Percentiles rank a stretch among this genome's conserved stretches.
These are phyloP conservation scores for Cercophora sp. DNA, from an alignment of 495 filamentous ascomycete genomes.

Conservation along the genomic window DNA sequence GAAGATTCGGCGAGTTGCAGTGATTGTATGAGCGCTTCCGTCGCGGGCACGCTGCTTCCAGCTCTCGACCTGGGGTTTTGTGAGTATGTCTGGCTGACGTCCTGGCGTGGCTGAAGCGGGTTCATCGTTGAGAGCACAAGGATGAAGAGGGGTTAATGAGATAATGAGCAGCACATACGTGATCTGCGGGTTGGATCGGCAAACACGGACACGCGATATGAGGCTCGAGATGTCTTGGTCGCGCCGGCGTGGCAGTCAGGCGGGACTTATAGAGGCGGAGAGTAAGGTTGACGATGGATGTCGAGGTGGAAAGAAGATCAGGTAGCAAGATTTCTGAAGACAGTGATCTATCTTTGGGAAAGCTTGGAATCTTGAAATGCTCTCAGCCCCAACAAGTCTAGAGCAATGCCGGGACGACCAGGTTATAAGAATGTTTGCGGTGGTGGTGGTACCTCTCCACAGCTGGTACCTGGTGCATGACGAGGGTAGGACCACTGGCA, in stretches of 20 bases:
- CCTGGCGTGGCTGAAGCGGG: conserved; percentile 25
- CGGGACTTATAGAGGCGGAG: conserved; percentile 24
- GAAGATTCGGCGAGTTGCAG: conserved; percentile 29
- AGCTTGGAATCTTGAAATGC: conserved; percentile 20
- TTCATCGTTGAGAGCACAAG: conserved; percentile 28
- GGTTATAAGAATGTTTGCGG: conserved; percentile 29
- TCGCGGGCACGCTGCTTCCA: conserved; percentile 33
- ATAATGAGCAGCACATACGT: conserved; percentile 27
- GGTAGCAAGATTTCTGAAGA: conserved; percentile 26
- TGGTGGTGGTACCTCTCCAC: conserved; percentile 30
- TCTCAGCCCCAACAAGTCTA: conserved; percentile 30
- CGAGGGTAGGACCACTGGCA: conserved; percentile 16
- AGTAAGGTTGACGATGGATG: conserved; percentile 12
- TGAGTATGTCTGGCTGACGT: conserved; percentile 42
- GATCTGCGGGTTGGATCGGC: conserved; percentile 13
- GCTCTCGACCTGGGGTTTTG: conserved; percentile 40
- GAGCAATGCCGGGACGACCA: conserved; percentile 24
- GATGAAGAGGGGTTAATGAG: conserved; percentile 11
- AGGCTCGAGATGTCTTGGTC: conserved; percentile 5
- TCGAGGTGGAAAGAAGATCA: conserved; percentile 14
- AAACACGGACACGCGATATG: neutral
- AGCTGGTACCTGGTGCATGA: conserved; percentile 19
- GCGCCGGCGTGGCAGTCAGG: conserved; percentile 5
- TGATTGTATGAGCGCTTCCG: conserved; percentile 32
- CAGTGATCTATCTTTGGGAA: conserved; percentile 33